Percentiles rank a stretch among this genome's conserved stretches.
Evolutionary conservation across 139 green algal genomes (phyloP).

Genomic region (Coelastrella sp.): DNA sequence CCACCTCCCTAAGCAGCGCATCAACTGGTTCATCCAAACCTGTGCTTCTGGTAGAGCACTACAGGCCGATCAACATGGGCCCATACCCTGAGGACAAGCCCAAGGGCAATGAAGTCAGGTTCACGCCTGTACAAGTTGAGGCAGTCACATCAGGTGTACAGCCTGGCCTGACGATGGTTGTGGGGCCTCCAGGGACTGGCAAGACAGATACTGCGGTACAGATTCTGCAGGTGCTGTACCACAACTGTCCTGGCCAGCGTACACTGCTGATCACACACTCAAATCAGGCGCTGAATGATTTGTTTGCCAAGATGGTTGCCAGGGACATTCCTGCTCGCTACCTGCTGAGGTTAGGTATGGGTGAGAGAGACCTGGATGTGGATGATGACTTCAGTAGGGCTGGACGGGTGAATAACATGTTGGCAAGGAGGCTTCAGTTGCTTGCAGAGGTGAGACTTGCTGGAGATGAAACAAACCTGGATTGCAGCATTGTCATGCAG

Average conservation of each 20-base stretch:
- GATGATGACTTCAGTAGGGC: conserved; percentile 88
- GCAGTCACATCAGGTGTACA: conserved; percentile 31
- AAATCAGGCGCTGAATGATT: conserved; percentile 97
- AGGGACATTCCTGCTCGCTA: conserved; percentile 79
- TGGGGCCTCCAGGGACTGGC: conserved; percentile 96
- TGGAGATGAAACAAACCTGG: no score
- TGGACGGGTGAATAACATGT: conserved; percentile 96
- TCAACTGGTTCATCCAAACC: conserved; percentile 2
- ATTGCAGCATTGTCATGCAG: no score
- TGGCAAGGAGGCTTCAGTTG: conserved; percentile 90
- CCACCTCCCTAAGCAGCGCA: not conserved
- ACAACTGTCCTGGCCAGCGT: conserved; percentile 93
- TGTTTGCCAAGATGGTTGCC: conserved; percentile 95
- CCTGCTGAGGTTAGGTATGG: conserved; percentile 94
- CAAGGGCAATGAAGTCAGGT: conserved; percentile 88
- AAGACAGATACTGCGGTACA: conserved; percentile 98
- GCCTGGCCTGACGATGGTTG: conserved; percentile 94
- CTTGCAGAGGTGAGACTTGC: conserved; percentile 76
- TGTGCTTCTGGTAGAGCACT: conserved; percentile 80
- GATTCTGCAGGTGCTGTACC: conserved; percentile 85
- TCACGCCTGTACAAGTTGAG: conserved; percentile 88
- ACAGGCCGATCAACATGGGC: conserved; percentile 85
- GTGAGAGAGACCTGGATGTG: conserved; percentile 93
- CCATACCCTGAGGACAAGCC: conserved; percentile 91
- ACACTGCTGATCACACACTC: conserved; percentile 98